A percentile compares a stretch with the other conserved stretches of the same genome.
Evolutionary conservation across 768 basidiomycete species (phyloP).

Genomic region (Mycena latifolia): DNA sequence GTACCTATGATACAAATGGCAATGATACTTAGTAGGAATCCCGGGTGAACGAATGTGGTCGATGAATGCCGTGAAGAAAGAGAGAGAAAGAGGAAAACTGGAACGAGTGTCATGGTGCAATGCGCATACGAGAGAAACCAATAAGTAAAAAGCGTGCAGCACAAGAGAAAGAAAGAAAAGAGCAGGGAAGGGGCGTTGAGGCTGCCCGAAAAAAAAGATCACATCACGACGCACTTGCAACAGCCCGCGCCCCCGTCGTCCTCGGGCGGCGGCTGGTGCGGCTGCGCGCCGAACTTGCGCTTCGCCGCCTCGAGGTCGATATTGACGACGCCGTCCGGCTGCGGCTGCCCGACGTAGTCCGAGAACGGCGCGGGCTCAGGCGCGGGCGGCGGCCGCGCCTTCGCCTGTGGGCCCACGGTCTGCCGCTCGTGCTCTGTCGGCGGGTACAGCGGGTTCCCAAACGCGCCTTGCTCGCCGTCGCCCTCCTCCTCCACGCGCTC

Average conservation of each 20-base stretch:
- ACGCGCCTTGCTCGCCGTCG: conserved; percentile 26
- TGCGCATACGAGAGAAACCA: conserved; percentile 12
- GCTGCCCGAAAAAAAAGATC: conserved; percentile 48
- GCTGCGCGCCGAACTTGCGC: conserved; percentile 44
- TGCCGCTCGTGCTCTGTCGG: conserved; percentile 40
- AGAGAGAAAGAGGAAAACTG: not conserved
- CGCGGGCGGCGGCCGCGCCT: conserved; percentile 40
- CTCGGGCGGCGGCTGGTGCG: conserved; percentile 55
- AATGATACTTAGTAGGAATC: conserved; percentile 17
- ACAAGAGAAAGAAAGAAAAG: conserved; percentile 11
- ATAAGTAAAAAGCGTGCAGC: conserved; percentile 6
- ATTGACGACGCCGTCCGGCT: conserved; percentile 27
- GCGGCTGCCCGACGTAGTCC: conserved; percentile 55
- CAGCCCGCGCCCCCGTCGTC: conserved; percentile 70
- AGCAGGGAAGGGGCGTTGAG: not conserved
- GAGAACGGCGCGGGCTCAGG: conserved; percentile 67
- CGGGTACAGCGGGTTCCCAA: conserved; percentile 29
- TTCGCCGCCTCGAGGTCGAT: conserved; percentile 45
- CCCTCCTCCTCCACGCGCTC: conserved; percentile 30
- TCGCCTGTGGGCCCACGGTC: conserved; percentile 34
- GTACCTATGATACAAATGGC: conserved; percentile 25
- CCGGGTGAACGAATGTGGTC: conserved; percentile 13
- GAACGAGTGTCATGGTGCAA: conserved; percentile 23
- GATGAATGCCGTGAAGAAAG: too few species aligned
- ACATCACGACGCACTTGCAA: conserved; percentile 91